Base-by-base conservation (phyloP, 805 yeast species). In the Wickerhamiella azyma region DNA sequence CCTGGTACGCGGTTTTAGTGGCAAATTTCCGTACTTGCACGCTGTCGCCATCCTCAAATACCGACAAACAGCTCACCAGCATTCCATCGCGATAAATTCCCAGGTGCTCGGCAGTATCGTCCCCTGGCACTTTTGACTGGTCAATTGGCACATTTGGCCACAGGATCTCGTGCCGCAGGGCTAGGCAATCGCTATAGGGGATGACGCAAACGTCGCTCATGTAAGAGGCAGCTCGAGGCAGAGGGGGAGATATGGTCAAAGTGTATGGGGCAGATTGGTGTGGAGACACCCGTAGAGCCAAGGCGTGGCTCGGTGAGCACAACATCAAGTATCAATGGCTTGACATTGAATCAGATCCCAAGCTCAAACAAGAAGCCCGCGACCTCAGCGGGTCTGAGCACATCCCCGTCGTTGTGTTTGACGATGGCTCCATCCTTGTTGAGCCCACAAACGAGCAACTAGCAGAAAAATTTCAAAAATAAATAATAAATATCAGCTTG, bases 251-350 rank as follows among this genome's bases (percentile, higher is more conserved):
- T 21, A 30, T 30, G 33, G 33, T 30, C 10, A 18, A 49, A 16
- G 50, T 55, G 37, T 55, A 55, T 41, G 58, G 58, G 3, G 58
- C 55, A 28, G 56, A 53, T 38, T 55, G 58, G 58, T 55, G 58
- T 43, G 55, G 56, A 26, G 58, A 55, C 41, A 49, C 53, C n/a
- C 41, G 50, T 16, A 50, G 58, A n/a, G 53, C 57, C 3, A 52
- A 51, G 42, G 43, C 37, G 9, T 48, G 41, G 6, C 48, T 53
- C 11, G 48, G 46, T 8, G 19, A 38, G 14, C 48, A 43, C 41
- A 43, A 51, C 8, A 42, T 46, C 18, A 35, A 43, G 24, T 55
- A 47, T 43, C 48, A 52, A 26, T 55, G 48, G 48, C 48, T 53
- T 19, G 58, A 55, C 26, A 51, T 55, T 14, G 55, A 45, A 10